Evolutionary conservation across 495 filamentous ascomycete genomes (phyloP), one percentile per base, ranked within the genome.

Genomic region (Lichenothelia convexa): DNA sequence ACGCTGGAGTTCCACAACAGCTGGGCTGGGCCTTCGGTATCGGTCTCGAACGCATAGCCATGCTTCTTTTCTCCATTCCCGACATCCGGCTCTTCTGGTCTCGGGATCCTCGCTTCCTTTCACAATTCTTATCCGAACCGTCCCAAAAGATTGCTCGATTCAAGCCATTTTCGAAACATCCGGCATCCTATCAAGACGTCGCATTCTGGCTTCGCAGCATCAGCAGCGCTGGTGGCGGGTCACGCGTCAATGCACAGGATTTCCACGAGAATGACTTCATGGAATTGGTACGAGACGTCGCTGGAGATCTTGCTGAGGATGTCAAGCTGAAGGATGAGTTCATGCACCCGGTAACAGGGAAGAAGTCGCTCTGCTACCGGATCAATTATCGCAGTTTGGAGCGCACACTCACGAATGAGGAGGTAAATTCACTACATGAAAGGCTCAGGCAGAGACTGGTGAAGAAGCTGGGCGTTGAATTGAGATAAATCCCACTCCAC

Each of bases 11-110:
- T 13, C 74, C 81, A 4, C 54, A 68, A 21, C 71, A 82, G 43
- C 46, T 93, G 12, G 87, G 91, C 8, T 97, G 89, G 91, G 91
- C 89, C 5, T 97, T 94, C 49, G 91, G 89, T 18, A 62, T 94
- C 11, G 89, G 89, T 7, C 65, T 95, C 17, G 89, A 97, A 50
- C 69, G 89, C 36, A 79, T 97, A 36, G 85, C 89, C 30, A 97
- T 97, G 91, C 65, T 97, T 19, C 67, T 97, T 4, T 97, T 93
- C 58, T 75, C 77, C 31, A 91, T 97, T 33, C 82, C 87, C 0
- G 89, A 97, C 46, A 97, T 97, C 44, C 73, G 89, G n/a, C 73
- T 95, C 6, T 95, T 97, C 61, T 97, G 89, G 91, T 89, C 80
- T 7, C 57, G 62, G 33, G 89, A 97, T 47, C 43, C 62, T 44